Conservation (phyloP, 768 basidiomycete genomes). For the Mycena leptocephala region DNA sequence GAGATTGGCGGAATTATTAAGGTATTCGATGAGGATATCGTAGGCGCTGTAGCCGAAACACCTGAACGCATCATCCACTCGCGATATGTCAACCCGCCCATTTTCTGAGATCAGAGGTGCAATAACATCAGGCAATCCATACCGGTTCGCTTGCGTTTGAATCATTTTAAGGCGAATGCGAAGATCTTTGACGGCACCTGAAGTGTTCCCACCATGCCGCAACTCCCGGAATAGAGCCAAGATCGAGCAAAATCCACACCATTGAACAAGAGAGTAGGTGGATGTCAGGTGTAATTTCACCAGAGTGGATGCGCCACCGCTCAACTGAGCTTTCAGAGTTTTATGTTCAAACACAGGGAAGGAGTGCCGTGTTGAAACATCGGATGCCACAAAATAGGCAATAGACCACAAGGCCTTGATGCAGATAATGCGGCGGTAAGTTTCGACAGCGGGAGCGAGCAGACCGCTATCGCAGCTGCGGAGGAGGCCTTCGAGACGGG, state of each 20-base stretch:
- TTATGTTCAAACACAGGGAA: background rate
- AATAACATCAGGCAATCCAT: background rate
- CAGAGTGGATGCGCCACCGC: background rate
- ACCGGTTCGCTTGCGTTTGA: background rate
- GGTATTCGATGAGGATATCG: conserved; percentile 2
- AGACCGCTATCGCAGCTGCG: background rate
- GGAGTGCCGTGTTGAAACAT: background rate
- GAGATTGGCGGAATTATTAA: background rate
- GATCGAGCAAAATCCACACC: background rate
- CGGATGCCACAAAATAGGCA: background rate
- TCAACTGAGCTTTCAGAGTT: background rate
- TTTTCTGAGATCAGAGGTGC: background rate
- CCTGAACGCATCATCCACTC: background rate
- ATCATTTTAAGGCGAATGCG: background rate
- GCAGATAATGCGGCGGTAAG: background rate
- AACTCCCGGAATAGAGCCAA: background rate
- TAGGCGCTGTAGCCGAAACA: background rate
- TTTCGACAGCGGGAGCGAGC: background rate
- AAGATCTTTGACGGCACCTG: background rate
- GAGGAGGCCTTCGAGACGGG: background rate
- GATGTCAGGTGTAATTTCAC: background rate
- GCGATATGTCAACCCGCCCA: background rate
- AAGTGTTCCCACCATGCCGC: background rate
- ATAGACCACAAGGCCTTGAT: background rate
- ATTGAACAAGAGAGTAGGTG: background rate